Percentiles rank a stretch among this genome's conserved stretches.
phyloP scores from a whole-genome alignment of 305 asterid species.

The Coffea humblotiana region DNA sequence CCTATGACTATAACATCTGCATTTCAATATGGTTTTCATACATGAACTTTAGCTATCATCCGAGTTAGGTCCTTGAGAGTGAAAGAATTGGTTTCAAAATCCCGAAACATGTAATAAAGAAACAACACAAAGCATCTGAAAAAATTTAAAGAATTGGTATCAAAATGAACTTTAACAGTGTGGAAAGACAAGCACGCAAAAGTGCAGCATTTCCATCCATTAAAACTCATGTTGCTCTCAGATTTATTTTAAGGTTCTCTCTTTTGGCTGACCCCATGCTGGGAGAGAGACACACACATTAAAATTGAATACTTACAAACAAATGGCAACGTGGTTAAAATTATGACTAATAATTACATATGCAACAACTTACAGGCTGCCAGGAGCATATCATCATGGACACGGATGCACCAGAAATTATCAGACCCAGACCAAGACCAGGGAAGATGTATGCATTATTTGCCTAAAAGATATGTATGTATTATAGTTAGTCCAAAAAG shows the following conservation, averaged over 20 bases:
- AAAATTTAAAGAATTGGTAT: too few species aligned
- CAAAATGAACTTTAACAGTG: background rate
- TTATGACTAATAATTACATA: background rate
- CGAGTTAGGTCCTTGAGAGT: background rate
- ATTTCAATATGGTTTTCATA: background rate
- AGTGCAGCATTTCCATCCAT: background rate
- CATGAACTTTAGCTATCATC: background rate
- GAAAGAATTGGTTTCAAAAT: background rate
- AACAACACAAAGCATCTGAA: background rate
- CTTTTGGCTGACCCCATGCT: background rate
- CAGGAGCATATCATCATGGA: constrained; percentile 93
- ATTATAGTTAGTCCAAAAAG: constrained; percentile 20
- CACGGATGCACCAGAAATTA: constrained; percentile 97
- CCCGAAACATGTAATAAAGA: background rate
- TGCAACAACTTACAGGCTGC: constrained; percentile 80
- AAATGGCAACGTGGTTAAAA: background rate
- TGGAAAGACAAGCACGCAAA: background rate
- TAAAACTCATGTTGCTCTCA: background rate
- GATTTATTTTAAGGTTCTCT: background rate
- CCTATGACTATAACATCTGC: background rate
- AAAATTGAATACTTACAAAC: background rate
- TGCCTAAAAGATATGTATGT: constrained; percentile 44
- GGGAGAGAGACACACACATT: background rate
- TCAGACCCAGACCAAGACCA: constrained; percentile 93
- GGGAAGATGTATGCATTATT: constrained; percentile 97